Percentiles rank a stretch among this genome's conserved stretches.
Conservation (phyloP, 345 rosid genomes). For the Eucalyptus melliodora region DNA sequence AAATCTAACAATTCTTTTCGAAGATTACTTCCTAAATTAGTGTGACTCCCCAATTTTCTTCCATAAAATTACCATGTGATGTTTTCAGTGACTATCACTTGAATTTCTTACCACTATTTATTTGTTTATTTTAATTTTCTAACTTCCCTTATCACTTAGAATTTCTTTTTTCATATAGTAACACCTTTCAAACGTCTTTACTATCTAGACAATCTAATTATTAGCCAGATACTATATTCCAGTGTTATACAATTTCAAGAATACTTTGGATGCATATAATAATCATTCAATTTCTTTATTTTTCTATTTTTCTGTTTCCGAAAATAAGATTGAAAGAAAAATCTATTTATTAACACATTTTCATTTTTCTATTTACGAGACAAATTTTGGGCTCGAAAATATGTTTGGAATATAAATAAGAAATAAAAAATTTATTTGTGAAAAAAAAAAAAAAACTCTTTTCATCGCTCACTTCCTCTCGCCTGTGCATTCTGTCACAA, state of each 20-base stretch:
- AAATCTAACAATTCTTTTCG: neutral
- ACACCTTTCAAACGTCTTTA: neutral
- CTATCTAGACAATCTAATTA: neutral
- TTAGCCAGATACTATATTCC: accelerated
- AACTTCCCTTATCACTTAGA: neutral
- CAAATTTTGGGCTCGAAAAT: neutral
- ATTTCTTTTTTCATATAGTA: neutral
- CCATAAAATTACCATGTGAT: neutral
- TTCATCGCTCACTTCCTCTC: neutral
- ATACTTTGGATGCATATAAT: neutral
- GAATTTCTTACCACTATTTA: neutral
- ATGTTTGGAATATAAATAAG: no score
- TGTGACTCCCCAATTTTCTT: neutral
- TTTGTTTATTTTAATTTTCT: neutral
- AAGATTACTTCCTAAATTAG: neutral
- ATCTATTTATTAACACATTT: no score
- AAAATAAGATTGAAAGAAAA: accelerated
- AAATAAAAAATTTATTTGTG: no score
- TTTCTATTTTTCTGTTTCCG: no score
- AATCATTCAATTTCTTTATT: no score
- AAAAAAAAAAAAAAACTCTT: no score
- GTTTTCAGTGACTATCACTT: neutral
- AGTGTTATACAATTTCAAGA: neutral
- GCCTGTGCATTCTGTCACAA: accelerated
- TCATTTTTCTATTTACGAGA: neutral